phyloP scores from a whole-genome alignment of 2,329 filamentous ascomycete species.

The Aureobasidium sp. region DNA sequence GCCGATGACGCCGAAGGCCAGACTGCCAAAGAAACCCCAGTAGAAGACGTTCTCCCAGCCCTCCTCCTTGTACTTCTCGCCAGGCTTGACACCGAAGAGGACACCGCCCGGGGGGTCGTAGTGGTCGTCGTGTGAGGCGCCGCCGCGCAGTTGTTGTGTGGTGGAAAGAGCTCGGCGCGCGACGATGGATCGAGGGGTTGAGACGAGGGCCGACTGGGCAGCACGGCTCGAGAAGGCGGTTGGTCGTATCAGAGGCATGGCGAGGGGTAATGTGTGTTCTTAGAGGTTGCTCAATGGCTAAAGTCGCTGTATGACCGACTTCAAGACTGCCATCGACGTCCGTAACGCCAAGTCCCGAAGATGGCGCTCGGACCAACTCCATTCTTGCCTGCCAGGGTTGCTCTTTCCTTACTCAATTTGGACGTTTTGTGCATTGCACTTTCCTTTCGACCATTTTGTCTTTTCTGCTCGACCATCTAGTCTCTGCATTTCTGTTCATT shows the following conservation, averaged over 20 bases:
- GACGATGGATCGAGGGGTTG: neutral
- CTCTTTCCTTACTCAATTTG: no score
- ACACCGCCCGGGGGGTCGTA: conserved; percentile 88
- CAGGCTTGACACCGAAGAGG: conserved; percentile 89
- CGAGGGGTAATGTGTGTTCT: neutral
- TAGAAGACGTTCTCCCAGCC: conserved; percentile 88
- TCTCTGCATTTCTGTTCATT: neutral
- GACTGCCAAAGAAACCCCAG: conserved; percentile 73
- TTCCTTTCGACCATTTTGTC: no score
- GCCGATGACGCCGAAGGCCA: conserved; percentile 65
- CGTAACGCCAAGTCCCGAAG: no score
- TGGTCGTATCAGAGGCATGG: conserved; percentile 7
- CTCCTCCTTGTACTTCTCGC: conserved; percentile 91
- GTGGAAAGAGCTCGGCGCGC: conserved; percentile 23
- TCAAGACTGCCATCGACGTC: neutral
- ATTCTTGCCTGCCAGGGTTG: neutral
- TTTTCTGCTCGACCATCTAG: no score
- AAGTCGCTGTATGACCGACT: neutral
- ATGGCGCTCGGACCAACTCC: neutral
- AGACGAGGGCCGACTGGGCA: neutral
- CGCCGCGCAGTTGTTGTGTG: conserved; percentile 26
- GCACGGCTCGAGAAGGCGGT: conserved; percentile 7
- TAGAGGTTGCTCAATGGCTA: neutral
- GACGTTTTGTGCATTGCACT: no score
- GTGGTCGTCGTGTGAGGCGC: conserved; percentile 61